Evolutionary conservation across 2,329 filamentous ascomycete genomes (phyloP), one percentile per base, ranked within the genome.

Genomic region (Fusarium globosum): DNA sequence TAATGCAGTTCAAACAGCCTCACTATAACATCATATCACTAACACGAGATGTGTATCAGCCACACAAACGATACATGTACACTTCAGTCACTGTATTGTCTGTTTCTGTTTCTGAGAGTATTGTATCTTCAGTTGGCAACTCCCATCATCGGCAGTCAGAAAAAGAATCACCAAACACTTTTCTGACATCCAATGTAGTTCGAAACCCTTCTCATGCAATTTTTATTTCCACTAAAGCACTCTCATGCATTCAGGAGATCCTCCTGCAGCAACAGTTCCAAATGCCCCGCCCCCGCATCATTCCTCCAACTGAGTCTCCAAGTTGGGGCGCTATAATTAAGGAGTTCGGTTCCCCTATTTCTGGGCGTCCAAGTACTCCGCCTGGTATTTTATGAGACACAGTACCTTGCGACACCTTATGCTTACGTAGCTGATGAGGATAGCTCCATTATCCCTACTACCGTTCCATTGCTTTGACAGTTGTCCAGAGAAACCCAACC

Each of bases 231-330:
- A 56, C 49, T 48, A 52, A 49, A 49, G 28, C 21, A 38, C 51
- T 49, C 45, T 70, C 52, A 46, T 63, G 23, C 70, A 63, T 56
- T 73, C 57, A 56, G 56, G 68, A 51, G 67, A 53, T 71, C 45
- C 52, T 55, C 46, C 43, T 71, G 39, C 58, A 59, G 45, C 39
- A 42, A 26, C 28, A 51, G 46, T 46, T 28, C 49, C 23, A 61
- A 43, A 45, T 76, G 75, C 75, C 75, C 75, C 75, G 63, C 75
- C 75, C 75, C 75, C 75, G 75, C 75, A 77, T 77, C 73, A 57
- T 63, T 42, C 30, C 70, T 69, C 59, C 57, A 57, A 51, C 48
- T 51, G 48, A 20, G 21, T 8, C 28, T 33, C 46, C 46, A 33
- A 55, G 41, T 63, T 49, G 46, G 39, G 48, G 69, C 60, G 65